Evolutionary conservation across 495 filamentous ascomycete genomes (phyloP).

Genomic region (Neurospora terricola): DNA sequence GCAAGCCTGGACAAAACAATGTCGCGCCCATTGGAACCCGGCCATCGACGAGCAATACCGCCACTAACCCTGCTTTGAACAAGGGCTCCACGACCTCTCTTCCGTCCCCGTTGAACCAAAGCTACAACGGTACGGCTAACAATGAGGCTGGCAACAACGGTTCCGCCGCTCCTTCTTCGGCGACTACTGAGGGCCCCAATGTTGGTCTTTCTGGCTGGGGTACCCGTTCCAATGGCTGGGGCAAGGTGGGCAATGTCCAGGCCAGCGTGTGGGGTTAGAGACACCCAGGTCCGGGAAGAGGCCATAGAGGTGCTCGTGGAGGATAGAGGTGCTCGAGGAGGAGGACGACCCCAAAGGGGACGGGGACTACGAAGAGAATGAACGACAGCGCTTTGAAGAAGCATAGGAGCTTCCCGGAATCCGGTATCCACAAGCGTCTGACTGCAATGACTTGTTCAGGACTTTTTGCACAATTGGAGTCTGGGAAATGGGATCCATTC

Average conservation of each 20-base stretch:
- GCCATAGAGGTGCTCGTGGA: background rate
- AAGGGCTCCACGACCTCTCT: slow-evolving; percentile 87
- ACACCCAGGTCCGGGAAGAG: background rate
- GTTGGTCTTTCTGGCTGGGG: slow-evolving; percentile 53
- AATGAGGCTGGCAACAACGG: slow-evolving; percentile 27
- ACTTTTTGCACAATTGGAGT: slow-evolving; percentile 5
- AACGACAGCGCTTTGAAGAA: background rate
- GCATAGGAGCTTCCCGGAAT: background rate
- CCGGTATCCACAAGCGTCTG: background rate
- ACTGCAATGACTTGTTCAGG: background rate
- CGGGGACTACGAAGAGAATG: background rate
- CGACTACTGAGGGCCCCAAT: slow-evolving; percentile 27
- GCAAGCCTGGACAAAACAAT: slow-evolving; percentile 37
- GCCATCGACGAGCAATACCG: slow-evolving; percentile 45
- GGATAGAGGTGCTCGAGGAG: background rate
- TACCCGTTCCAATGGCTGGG: slow-evolving; percentile 63
- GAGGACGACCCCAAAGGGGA: background rate
- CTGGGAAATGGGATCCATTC: slow-evolving; percentile 1
- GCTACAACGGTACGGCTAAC: slow-evolving; percentile 45
- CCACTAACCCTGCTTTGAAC: slow-evolving; percentile 58
- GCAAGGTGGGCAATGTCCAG: slow-evolving; percentile 59
- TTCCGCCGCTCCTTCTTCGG: slow-evolving; percentile 23
- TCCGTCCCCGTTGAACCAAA: slow-evolving; percentile 77
- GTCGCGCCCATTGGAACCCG: slow-evolving; percentile 94
- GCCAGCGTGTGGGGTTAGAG: slow-evolving; percentile 69